Percentiles rank a stretch among this genome's conserved stretches.
These are phyloP conservation scores for Desmodesmus armatus DNA, from an alignment of 139 green algal species.

Conservation along the genomic window DNA sequence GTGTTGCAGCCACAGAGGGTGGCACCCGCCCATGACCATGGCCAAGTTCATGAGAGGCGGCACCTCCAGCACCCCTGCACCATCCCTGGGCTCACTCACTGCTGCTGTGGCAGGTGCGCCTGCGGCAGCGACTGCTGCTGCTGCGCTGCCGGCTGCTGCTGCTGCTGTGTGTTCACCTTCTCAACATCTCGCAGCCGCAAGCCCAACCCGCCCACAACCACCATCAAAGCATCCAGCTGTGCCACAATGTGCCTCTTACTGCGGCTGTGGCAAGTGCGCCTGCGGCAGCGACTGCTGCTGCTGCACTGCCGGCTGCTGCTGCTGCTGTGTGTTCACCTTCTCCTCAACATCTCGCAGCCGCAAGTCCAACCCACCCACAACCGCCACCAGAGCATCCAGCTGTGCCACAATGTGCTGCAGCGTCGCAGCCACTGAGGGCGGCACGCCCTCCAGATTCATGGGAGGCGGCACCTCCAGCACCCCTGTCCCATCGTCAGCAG, in stretches of 20 bases:
- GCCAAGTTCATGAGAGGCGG: slow-evolving; percentile 68
- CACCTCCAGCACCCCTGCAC: slow-evolving; percentile 60
- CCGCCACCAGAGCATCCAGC: slow-evolving; percentile 22
- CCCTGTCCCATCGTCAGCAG: slow-evolving; percentile 24
- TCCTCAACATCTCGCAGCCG: slow-evolving; percentile 16
- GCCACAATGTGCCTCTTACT: slow-evolving; percentile 60
- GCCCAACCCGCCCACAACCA: slow-evolving; percentile 7
- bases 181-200: neutral
- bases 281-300: too few species aligned
- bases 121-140: slow-evolving; percentile 17
- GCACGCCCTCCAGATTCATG: slow-evolving; percentile 68
- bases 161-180: neutral
- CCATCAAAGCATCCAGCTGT: slow-evolving; percentile 27
- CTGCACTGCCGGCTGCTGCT: neutral
- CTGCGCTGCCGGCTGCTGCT: neutral
- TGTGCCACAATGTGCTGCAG: slow-evolving; percentile 74
- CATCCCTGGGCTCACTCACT: too few species aligned
- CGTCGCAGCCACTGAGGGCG: slow-evolving; percentile 69
- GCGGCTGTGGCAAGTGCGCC: too few species aligned
- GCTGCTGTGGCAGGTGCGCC: slow-evolving; percentile 15
- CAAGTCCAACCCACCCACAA: slow-evolving; percentile 16
- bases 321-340: neutral
- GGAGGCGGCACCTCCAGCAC: slow-evolving; percentile 64
- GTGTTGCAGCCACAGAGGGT: slow-evolving; percentile 68
- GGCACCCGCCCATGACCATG: slow-evolving; percentile 67